These are phyloP conservation scores for Ceratocystis huliohia DNA, from an alignment of 2,329 filamentous ascomycete species.

Conservation along the genomic window DNA sequence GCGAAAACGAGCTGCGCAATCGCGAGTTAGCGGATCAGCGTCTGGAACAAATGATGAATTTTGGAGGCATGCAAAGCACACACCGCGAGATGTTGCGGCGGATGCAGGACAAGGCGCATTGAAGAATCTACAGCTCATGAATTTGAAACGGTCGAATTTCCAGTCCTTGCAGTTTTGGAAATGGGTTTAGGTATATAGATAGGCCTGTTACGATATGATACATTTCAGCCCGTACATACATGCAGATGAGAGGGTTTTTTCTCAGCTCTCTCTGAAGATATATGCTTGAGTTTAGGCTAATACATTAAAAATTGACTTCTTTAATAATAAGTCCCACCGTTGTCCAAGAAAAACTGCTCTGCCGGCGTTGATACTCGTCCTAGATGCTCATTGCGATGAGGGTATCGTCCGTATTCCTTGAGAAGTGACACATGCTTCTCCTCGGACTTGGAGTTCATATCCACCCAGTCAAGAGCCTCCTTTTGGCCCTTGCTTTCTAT, in stretches of 20 bases:
- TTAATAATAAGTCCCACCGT: constrained; percentile 27
- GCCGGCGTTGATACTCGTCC: constrained; percentile 37
- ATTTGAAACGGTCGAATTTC: not conserved
- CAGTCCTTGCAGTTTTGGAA: not conserved
- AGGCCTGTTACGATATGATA: not conserved
- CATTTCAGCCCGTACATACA: not conserved
- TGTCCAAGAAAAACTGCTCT: constrained; percentile 39
- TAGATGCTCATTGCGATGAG: constrained; percentile 42
- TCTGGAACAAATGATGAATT: constrained; percentile 65
- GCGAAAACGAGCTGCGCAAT: constrained; percentile 45
- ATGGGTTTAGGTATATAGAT: not conserved
- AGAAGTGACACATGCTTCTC: constrained; percentile 39
- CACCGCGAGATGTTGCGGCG: constrained; percentile 68
- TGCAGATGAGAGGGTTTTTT: not conserved
- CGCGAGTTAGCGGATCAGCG: constrained; percentile 47
- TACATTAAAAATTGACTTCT: not conserved
- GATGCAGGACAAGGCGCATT: constrained; percentile 45
- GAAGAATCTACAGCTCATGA: not conserved
- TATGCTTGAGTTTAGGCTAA: not conserved
- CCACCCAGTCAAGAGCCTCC: constrained; percentile 22
- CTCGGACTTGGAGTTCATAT: constrained; percentile 24
- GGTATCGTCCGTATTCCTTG: constrained; percentile 44
- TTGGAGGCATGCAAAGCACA: constrained; percentile 57
- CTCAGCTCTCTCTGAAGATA: not conserved
- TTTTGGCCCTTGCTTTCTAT: constrained; percentile 25